Conservation (phyloP, 352 stramenopile genomes). For the Globisporangium viniferum region DNA sequence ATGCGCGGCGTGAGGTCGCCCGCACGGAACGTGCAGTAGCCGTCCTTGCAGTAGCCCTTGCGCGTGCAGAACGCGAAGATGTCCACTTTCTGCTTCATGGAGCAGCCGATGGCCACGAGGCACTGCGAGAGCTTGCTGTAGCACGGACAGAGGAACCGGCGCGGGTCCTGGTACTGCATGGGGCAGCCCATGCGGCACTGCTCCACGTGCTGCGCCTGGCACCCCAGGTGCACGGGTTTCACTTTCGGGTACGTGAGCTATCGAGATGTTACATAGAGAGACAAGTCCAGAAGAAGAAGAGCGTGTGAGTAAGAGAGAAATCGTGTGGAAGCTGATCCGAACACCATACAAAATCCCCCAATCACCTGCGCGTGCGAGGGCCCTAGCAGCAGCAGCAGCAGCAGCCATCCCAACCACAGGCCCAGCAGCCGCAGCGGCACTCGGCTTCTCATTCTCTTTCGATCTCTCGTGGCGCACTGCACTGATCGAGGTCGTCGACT, state of each 20-base stretch:
- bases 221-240: slow-evolving; percentile 34
- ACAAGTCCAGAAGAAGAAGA: not conserved
- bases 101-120: slow-evolving; percentile 61
- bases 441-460: too few species aligned
- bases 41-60: slow-evolving; percentile 79
- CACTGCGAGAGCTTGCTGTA: slow-evolving; percentile 75
- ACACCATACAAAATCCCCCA: too few species aligned
- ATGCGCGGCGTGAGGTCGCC: slow-evolving; percentile 55
- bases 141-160: slow-evolving; percentile 59
- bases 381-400: too few species aligned
- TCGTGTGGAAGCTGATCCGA: too few species aligned
- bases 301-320: not conserved
- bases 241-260: slow-evolving; percentile 15
- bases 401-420: too few species aligned
- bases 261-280: too few species aligned
- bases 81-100: slow-evolving; percentile 57
- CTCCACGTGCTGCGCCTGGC: slow-evolving; percentile 37
- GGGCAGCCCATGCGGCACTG: slow-evolving; percentile 50
- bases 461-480: too few species aligned
- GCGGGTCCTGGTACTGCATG: slow-evolving; percentile 53
- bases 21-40: slow-evolving; percentile 60
- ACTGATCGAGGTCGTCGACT: too few species aligned
- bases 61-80: slow-evolving; percentile 67
- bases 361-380: slow-evolving; percentile 3
- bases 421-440: too few species aligned